Evolutionary conservation across 1,284 basidiomycete species (phyloP).

Genomic region (Sporisorium scitamineum): DNA sequence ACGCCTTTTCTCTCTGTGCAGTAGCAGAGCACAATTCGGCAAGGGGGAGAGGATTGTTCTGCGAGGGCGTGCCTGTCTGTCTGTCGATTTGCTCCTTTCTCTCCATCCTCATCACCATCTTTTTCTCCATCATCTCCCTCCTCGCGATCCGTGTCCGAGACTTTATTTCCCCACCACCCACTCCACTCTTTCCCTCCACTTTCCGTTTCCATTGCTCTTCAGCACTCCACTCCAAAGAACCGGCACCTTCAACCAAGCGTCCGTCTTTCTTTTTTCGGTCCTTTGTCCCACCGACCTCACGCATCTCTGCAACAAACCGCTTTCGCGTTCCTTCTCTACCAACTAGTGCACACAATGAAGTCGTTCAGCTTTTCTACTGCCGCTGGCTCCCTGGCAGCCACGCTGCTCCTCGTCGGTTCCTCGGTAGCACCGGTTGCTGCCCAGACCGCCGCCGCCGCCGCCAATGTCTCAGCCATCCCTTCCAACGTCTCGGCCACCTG

Average conservation of each 20-base stretch:
- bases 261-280: too few species aligned
- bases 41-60: too few species aligned
- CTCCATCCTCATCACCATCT: constrained; percentile 18
- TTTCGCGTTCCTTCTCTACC: not conserved
- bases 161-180: not conserved
- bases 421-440: constrained; percentile 42
- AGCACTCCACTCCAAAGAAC: constrained; percentile 2
- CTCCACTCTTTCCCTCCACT: constrained; percentile 8
- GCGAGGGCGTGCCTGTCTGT: too few species aligned
- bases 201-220: constrained; percentile 9
- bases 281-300: too few species aligned
- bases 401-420: constrained; percentile 20
- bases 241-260: constrained; percentile 3
- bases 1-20: too few species aligned
- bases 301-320: not conserved
- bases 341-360: constrained; percentile 23
- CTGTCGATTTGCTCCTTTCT: constrained; percentile 5
- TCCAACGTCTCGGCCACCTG: constrained; percentile 41
- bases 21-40: too few species aligned
- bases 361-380: constrained; percentile 28
- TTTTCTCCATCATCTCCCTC: not conserved
- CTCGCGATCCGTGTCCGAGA: constrained; percentile 12
- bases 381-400: constrained; percentile 33
- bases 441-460: constrained; percentile 24
- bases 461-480: constrained; percentile 44